A percentile compares a stretch with the other conserved stretches of the same genome.
These are phyloP conservation scores for Skeletonema grethae DNA, from an alignment of 108 stramenopile genomes.

Conservation along the genomic window DNA sequence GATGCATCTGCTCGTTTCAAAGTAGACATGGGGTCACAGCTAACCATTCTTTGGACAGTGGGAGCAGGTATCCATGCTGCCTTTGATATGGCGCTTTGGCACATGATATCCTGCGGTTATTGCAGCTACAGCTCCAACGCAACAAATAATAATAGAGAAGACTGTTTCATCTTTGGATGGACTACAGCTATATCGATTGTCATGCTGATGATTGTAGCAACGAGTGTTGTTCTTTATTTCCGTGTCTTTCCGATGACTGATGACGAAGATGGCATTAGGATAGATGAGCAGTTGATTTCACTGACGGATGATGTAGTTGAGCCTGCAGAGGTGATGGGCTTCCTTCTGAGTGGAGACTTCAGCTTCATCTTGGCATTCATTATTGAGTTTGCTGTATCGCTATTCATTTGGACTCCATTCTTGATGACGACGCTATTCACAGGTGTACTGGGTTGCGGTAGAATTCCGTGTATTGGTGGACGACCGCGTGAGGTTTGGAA, in stretches of 20 bases:
- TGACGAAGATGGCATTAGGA: background rate
- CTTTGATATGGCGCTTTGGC: slow-evolving; percentile 44
- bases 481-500: slow-evolving; percentile 27
- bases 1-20: background rate
- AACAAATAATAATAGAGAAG: slow-evolving; percentile 2
- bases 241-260: slow-evolving; percentile 21
- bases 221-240: slow-evolving; percentile 25
- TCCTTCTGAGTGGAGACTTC: slow-evolving; percentile 20
- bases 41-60: slow-evolving; percentile 41
- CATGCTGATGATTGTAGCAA: slow-evolving; percentile 14
- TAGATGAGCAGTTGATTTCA: too few species aligned
- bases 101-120: slow-evolving; percentile 42
- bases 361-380: slow-evolving; percentile 39
- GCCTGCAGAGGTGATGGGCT: background rate
- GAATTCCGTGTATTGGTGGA: slow-evolving; percentile 45
- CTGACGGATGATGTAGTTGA: background rate
- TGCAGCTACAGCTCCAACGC: background rate
- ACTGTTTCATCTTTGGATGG: slow-evolving; percentile 18
- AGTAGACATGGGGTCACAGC: slow-evolving; percentile 25
- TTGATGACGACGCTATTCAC: slow-evolving; percentile 39
- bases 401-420: slow-evolving; percentile 46
- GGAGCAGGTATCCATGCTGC: slow-evolving; percentile 29
- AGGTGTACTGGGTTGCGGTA: slow-evolving; percentile 46
- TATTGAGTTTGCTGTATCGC: slow-evolving; percentile 33
- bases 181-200: slow-evolving; percentile 34